Conservation (phyloP, 345 rosid species). For the Tarenaya hassleriana region DNA sequence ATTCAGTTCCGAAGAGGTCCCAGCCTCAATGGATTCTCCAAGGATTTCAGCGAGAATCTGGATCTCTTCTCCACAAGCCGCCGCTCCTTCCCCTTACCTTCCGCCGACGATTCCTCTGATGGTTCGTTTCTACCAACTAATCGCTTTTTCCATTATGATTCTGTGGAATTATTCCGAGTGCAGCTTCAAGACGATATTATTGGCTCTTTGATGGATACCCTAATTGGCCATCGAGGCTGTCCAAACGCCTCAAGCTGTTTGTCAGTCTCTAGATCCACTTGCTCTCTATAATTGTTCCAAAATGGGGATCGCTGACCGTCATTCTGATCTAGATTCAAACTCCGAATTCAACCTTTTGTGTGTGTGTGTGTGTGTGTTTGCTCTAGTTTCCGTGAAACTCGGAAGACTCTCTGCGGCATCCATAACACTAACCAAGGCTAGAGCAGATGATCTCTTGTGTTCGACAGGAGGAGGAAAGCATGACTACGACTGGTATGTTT, state of each 20-base stretch:
- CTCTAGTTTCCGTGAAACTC: slow-evolving; percentile 52
- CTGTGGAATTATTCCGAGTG: slow-evolving; percentile 4
- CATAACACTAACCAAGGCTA: slow-evolving; percentile 41
- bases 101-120: slow-evolving; percentile 76
- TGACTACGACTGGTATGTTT: no score
- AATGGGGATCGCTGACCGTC: no score
- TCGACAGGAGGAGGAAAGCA: slow-evolving; percentile 80
- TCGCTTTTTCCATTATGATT: background rate
- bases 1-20: slow-evolving; percentile 56
- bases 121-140: slow-evolving; percentile 39
- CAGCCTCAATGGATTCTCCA: slow-evolving; percentile 33
- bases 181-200: no score
- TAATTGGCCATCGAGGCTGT: no score
- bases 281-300: no score
- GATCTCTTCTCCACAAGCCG: slow-evolving; percentile 79
- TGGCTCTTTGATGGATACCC: no score
- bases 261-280: no score
- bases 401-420: slow-evolving; percentile 78
- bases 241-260: no score
- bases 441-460: slow-evolving; percentile 68
- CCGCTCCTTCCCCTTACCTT: slow-evolving; percentile 56
- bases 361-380: background rate
- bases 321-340: slow-evolving; percentile 14
- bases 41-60: no score
- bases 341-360: background rate